A percentile compares a stretch with the other conserved stretches of the same genome.
These are phyloP conservation scores for Phytopythium aichiense DNA, from an alignment of 352 stramenopile species.

Conservation along the genomic window DNA sequence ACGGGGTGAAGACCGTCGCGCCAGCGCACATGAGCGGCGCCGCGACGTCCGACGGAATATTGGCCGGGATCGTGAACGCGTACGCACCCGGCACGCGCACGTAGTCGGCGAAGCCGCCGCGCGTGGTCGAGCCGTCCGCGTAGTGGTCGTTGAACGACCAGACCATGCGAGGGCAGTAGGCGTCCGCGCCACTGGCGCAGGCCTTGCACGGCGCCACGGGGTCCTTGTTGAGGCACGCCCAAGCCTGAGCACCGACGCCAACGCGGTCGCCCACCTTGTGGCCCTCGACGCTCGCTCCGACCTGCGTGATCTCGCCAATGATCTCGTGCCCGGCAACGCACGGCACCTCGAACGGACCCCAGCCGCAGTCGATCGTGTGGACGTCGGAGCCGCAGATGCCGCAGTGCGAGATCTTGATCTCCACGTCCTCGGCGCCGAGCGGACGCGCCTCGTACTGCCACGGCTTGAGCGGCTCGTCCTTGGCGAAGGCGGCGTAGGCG, in stretches of 20 bases:
- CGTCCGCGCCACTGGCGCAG: slow-evolving; percentile 43
- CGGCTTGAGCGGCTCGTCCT: slow-evolving; percentile 14
- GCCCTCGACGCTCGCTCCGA: slow-evolving; percentile 46
- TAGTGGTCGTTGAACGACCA: slow-evolving; percentile 36
- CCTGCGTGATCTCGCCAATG: slow-evolving; percentile 24
- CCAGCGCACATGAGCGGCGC: neutral
- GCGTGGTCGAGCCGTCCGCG: slow-evolving; percentile 20
- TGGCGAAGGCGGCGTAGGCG: slow-evolving; percentile 9
- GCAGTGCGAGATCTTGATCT: slow-evolving; percentile 30
- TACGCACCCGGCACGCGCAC: neutral
- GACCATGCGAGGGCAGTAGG: slow-evolving; percentile 37
- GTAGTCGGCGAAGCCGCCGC: slow-evolving; percentile 43
- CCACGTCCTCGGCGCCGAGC: slow-evolving; percentile 30
- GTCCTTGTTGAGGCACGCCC: slow-evolving; percentile 47
- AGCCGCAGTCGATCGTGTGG: slow-evolving; percentile 34
- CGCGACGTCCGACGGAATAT: neutral
- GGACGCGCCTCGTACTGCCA: slow-evolving; percentile 28
- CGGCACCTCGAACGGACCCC: slow-evolving; percentile 25
- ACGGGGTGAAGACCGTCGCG: neutral
- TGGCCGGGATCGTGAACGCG: neutral
- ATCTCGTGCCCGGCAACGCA: slow-evolving; percentile 38
- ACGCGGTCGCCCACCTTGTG: slow-evolving; percentile 35
- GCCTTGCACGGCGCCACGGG: slow-evolving; percentile 38
- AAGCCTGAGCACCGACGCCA: slow-evolving; percentile 60
- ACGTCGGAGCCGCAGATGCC: slow-evolving; percentile 6